Conservation (phyloP, 371 early-diverging fungal genomes). For the Apophysomyces ossiformis region DNA sequence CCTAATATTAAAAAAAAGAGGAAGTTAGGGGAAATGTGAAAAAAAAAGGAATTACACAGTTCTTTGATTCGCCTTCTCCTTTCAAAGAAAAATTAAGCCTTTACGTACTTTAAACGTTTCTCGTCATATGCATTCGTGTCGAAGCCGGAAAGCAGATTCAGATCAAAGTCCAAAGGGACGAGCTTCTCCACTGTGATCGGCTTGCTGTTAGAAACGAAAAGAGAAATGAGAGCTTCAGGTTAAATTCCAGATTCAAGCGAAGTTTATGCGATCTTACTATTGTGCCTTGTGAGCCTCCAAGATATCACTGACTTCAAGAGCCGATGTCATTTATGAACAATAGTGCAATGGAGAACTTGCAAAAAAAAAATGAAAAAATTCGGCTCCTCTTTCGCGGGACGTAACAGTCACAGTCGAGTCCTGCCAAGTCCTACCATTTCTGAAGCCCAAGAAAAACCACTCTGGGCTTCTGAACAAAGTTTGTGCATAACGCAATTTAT, state of each 20-base stretch:
- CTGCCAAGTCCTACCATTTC: too few species aligned
- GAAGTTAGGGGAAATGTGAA: neutral
- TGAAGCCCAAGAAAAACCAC: too few species aligned
- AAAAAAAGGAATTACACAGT: neutral
- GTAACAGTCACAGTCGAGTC: too few species aligned
- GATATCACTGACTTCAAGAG: constrained; percentile 73
- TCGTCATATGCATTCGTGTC: constrained; percentile 85
- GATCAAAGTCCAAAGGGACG: constrained; percentile 86
- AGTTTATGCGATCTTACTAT: constrained; percentile 39
- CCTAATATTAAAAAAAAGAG: neutral
- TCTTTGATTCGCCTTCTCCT: too few species aligned
- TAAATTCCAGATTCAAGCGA: neutral
- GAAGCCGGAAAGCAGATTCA: constrained; percentile 77
- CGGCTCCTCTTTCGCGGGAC: too few species aligned
- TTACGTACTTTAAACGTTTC: constrained; percentile 55
- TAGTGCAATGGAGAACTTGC: too few species aligned
- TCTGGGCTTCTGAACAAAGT: neutral
- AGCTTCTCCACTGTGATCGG: constrained; percentile 71
- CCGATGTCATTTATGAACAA: neutral
- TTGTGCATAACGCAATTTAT: neutral
- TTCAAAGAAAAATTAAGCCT: too few species aligned
- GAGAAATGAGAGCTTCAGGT: constrained; percentile 6
- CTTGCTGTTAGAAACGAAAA: constrained; percentile 44
- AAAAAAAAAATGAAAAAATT: too few species aligned
- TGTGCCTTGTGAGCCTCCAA: constrained; percentile 68